Evolutionary conservation across 306 rosid species (phyloP), one percentile per base, ranked within the genome.

Genomic region (Prunus fruticosa): DNA sequence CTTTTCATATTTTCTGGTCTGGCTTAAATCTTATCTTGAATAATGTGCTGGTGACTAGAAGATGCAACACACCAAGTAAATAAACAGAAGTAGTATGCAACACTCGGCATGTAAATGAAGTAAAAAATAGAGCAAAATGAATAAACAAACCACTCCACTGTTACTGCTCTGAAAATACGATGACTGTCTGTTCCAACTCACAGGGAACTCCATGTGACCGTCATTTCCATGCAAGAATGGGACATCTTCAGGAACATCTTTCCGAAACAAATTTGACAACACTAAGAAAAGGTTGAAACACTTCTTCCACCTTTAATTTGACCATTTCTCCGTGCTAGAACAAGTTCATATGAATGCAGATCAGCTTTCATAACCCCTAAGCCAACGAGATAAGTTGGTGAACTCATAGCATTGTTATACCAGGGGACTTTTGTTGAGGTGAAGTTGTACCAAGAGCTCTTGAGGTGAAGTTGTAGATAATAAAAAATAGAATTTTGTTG

Each of bases 381-480:
- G 87, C 95, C 89, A 82, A 92, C 96, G 49, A 83, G 82, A 75
- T 94, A 94, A 50, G 91, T 86, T 71, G 97, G 97, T 10, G 85
- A 78, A 72, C 78, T 56, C 27, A 81, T 80, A 72, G 72, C 73
- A 76, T 80, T 84, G 75, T 63, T 75, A 82, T 63, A 63, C 81
- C 82, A 84, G 73, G 87, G 78, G 79, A 66, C 78, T 85, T 81
- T 80, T 72, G 75, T 71, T 64, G 73, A 86, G 27, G 27, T 25
- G 27, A 25, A 25, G 27, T 25, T 25, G 27, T 25, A 25, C 27
- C 27, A 25, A 25, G 27, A 25, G 27, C 27, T 25, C 27, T 25
- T 25, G 27, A 25, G 27, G 27, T 25, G 27, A 25, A 25, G 2
- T 25, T 25, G 27, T 25, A 25, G 2, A 25, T 25, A 25, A 25